These are phyloP conservation scores for Candida pseudoglaebosa DNA, from an alignment of 805 yeast genomes.

Conservation along the genomic window DNA sequence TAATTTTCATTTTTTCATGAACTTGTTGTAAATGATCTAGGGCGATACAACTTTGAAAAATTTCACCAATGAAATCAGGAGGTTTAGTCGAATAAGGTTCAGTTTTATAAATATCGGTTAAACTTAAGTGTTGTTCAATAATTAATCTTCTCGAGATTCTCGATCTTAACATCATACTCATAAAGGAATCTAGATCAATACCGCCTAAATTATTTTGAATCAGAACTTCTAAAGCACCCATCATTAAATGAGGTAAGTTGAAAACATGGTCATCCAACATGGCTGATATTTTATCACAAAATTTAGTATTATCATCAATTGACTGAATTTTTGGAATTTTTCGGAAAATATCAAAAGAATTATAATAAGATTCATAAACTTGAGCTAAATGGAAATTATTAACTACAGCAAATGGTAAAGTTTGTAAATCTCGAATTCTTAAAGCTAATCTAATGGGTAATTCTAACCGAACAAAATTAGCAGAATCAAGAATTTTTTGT, in stretches of 20 bases:
- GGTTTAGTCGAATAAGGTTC: constrained; percentile 48
- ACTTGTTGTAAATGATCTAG: constrained; percentile 59
- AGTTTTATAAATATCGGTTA: constrained; percentile 58
- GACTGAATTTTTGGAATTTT: constrained; percentile 64
- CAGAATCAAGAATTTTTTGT: constrained; percentile 75
- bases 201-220: constrained; percentile 57
- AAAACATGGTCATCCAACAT: constrained; percentile 76
- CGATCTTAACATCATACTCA: constrained; percentile 75
- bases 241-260: constrained; percentile 82
- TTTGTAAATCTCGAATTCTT: constrained; percentile 74
- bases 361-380: constrained; percentile 85
- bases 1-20: constrained; percentile 44
- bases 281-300: constrained; percentile 59
- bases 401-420: constrained; percentile 76
- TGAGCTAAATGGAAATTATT: constrained; percentile 82
- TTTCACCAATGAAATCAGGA: constrained; percentile 65
- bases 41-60: constrained; percentile 76
- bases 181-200: constrained; percentile 61
- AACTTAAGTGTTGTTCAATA: constrained; percentile 84
- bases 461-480: constrained; percentile 84
- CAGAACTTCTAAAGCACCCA: constrained; percentile 86
- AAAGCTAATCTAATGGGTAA: constrained; percentile 80
- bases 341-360: constrained; percentile 82
- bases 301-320: constrained; percentile 69
- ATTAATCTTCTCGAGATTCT: constrained; percentile 87